Conservation (phyloP, 2,329 filamentous ascomycete species). For the Blastomyces percursus region DNA sequence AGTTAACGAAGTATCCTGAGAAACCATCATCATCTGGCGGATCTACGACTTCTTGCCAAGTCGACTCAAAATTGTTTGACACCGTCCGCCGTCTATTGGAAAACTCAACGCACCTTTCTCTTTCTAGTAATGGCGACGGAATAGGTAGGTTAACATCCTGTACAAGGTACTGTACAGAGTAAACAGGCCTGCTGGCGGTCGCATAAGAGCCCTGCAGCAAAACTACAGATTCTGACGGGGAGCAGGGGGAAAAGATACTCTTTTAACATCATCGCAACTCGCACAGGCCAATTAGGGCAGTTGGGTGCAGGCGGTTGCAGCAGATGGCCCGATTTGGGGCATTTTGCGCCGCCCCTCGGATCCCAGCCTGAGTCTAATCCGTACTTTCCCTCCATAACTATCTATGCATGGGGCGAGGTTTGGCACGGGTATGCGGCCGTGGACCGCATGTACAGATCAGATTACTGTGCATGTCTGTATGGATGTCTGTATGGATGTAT, state of each 20-base stretch:
- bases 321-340: background rate
- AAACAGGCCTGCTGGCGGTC: background rate
- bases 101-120: background rate
- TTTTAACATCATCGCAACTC: no score
- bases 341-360: background rate
- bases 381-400: no score
- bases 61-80: background rate
- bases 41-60: background rate
- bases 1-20: no score
- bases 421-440: background rate
- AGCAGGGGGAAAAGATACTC: no score
- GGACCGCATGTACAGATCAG: background rate
- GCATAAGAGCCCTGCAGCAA: background rate
- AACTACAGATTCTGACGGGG: background rate
- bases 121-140: background rate
- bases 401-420: background rate
- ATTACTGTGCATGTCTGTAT: no score
- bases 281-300: no score
- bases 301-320: background rate
- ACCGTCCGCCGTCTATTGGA: no score
- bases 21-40: no score
- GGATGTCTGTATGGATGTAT: no score
- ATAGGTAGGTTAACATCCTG: no score
- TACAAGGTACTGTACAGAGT: no score
- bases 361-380: background rate